Evolutionary conservation across 2,329 filamentous ascomycete species (phyloP), one percentile per base, ranked within the genome.

Genomic region (Monascus ruber): DNA sequence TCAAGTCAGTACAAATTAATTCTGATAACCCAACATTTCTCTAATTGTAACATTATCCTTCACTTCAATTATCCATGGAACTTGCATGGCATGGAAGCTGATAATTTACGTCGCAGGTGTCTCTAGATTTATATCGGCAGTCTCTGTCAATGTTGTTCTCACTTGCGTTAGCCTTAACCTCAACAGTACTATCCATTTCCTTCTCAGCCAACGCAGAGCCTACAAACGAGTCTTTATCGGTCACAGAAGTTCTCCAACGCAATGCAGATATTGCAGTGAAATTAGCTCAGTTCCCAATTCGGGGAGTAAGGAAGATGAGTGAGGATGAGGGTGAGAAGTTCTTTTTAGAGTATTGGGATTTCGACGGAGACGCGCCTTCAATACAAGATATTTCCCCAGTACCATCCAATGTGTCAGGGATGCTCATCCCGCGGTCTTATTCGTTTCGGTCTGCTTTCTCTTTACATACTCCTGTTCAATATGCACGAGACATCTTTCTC

Each of bases 301-400:
- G 44, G 0, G 60, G 54, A 4, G 55, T 69, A 33, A 55, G 54
- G 26, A 71, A 70, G 42, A 70, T 71, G 67, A 64, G 55, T 33
- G 47, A 45, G 5, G 64, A 70, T 33, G 60, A 65, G 34, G 64
- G 67, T 7, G 65, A 71, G 47, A 71, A 69, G 48, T 71, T 71
- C 50, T 67, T 62, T 37, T 50, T 62, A 28, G 55, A 67, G 28
- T 70, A 69, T 45, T 71, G 67, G 67, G 37, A 50, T 11, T 66
- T 66, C 38, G 49, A 46, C 6, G 41, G 50, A 2, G 46, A 45
- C 25, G 36, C 33, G 24, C n/a, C 27, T 25, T 34, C 24, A 26
- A 39, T n/a, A 7, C 24, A 31, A 9, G 44, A 38, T 34, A 37
- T 24, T 36, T 36, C 25, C 6, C 26, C 10, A 24, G 33, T 36